Percentiles rank a stretch among this genome's conserved stretches.
phyloP scores from a whole-genome alignment of 73 alveolate genomes.

The Uronychia setigera region DNA sequence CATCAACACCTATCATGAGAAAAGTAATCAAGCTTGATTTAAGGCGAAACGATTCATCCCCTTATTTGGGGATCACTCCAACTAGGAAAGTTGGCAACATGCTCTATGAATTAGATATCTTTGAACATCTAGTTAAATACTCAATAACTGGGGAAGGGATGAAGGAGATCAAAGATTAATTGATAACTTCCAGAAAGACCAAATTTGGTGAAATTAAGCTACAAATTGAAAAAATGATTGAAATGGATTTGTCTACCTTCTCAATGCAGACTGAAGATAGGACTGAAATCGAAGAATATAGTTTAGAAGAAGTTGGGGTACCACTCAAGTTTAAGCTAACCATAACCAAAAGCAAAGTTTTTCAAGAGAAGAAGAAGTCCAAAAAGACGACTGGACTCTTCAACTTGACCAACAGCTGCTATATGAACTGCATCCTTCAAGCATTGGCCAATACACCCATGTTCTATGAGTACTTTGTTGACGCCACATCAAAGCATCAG shows the following conservation, averaged over 20 bases:
- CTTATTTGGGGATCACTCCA: not conserved
- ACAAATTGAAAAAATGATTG: not conserved
- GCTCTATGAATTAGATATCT: not conserved
- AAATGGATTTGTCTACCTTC: not conserved
- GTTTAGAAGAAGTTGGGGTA: not conserved
- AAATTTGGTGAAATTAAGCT: not conserved
- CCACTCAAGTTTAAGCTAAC: not conserved
- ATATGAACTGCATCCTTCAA: constrained; percentile 70
- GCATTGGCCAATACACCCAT: constrained; percentile 69
- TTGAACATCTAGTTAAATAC: not conserved
- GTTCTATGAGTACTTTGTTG: constrained; percentile 57
- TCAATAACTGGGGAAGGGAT: not conserved
- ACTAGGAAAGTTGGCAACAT: not conserved
- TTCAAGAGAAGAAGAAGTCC: not conserved
- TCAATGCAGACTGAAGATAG: not conserved
- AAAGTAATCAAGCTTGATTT: not conserved
- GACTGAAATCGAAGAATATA: not conserved
- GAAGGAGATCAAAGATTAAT: not conserved
- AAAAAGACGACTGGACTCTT: constrained; percentile 39
- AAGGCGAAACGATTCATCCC: not conserved
- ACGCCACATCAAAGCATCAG: not conserved
- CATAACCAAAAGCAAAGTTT: constrained; percentile 1
- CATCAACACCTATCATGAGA: constrained; percentile 6
- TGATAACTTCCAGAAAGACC: not conserved
- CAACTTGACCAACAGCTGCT: constrained; percentile 77